Evolutionary conservation across 202 grass and related monocot genomes (phyloP), one percentile per base, ranked within the genome.

Genomic region (Thinopyrum obtusiflorum): DNA sequence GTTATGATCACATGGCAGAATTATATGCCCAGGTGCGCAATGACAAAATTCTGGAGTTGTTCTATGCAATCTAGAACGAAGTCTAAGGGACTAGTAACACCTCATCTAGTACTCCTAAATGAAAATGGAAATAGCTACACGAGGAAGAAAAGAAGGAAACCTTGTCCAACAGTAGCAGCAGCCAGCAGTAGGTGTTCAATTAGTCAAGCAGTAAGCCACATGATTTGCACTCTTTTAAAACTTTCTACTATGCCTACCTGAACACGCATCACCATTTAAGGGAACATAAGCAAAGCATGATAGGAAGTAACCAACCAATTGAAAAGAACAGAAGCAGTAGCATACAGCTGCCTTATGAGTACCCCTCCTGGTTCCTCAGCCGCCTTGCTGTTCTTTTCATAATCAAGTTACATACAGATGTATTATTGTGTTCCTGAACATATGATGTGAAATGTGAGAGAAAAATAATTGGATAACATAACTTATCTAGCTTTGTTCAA

Each of bases 241-340:
- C 0, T 46, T 46, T 47, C 44, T 47, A 4, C 44, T 14, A 3
- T 46, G 42, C 27, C 40, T 53, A 66, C 35, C 78, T 65, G 28
- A 86, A 51, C 47, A 60, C 87, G 81, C 76, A 83, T 86, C 84
- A 87, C 84, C 76, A 84, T 31, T 80, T 80, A 42, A 35, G 83
- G 76, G 83, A 85, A 88, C 66, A 78, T 40, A 51, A 17, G 23
- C 55, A 60, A 2, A 51, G 55, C 20, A 60, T 60, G 55, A 60
- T 15, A 67, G 59, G 29, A 55, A 46, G 42, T 46, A 14, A 46
- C 11, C 11, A 44, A 37, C 36, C 7, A 37, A 46, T 46, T 46
- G 42, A 13, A 46, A 46, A 46, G 42, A 46, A 46, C 12, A 46
- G 3, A 14, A 46, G 39, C 39, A 80, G 5, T 18, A 51, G n/a